A percentile compares a stretch with the other conserved stretches of the same genome.
Conservation (phyloP, 768 basidiomycete species). For the Melanogaster broomeanus region DNA sequence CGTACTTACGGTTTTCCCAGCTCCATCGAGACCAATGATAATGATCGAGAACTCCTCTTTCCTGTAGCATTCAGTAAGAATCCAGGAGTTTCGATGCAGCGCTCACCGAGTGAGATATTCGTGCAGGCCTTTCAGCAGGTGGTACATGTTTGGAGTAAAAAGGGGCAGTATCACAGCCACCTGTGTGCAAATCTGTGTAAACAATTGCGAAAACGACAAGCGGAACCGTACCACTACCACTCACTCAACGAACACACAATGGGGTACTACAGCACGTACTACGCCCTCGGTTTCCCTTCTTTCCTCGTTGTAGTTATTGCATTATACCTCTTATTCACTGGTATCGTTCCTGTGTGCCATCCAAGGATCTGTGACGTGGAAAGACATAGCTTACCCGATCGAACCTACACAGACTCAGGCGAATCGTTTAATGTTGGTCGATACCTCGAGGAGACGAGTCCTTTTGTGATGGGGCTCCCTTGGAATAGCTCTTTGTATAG, state of each 20-base stretch:
- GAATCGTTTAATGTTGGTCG: slow-evolving; percentile 93
- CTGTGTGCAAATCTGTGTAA: neutral
- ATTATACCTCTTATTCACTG: slow-evolving; percentile 89
- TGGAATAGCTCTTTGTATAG: slow-evolving; percentile 92
- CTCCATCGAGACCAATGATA: slow-evolving; percentile 90
- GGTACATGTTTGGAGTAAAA: too few relatives aligned
- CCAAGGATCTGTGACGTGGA: neutral
- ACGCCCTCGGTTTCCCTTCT: slow-evolving; percentile 66
- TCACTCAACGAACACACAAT: slow-evolving; percentile 11
- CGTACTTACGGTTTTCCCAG: slow-evolving; percentile 79
- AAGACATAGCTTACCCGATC: slow-evolving; percentile 1
- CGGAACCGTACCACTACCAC: too few relatives aligned
- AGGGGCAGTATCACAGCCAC: slow-evolving; percentile 23
- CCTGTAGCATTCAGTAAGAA: slow-evolving; percentile 37
- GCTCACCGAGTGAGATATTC: slow-evolving; percentile 81
- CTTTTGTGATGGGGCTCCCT: slow-evolving; percentile 90
- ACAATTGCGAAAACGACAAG: neutral
- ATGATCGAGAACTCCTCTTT: slow-evolving; percentile 93
- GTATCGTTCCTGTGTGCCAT: slow-evolving; percentile 42
- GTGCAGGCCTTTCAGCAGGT: slow-evolving; percentile 89
- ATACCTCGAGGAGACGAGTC: slow-evolving; percentile 92
- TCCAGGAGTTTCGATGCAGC: neutral
- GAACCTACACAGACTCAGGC: slow-evolving; percentile 60
- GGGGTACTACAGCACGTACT: slow-evolving; percentile 46
- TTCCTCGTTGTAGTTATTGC: slow-evolving; percentile 67